Evolutionary conservation across 139 green algal species (phyloP), one percentile per base, ranked within the genome.

Genomic region (Chlamydomonas urium): DNA sequence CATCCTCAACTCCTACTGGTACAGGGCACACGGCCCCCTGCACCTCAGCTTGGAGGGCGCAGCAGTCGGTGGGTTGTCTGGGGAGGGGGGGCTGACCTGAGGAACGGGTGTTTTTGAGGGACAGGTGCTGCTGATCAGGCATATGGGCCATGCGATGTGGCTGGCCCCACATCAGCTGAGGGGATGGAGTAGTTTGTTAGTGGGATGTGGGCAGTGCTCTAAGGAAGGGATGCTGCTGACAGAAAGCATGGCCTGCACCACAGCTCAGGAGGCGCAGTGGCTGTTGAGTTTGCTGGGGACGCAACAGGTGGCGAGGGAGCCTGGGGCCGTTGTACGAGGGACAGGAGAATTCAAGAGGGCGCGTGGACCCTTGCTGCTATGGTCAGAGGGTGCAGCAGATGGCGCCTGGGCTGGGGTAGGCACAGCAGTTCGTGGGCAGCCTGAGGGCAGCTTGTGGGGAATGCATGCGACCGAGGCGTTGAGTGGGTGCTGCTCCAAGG

Each of bases 1-100:
- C 33, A 97, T 97, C 36, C n/a, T 74, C 0, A 84, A 84, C 4
- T 89, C 88, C 3, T 96, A 86, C 65, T 88, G 79, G 79, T 67
- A 67, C 29, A 14, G 60, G 5, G 31, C 60, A 8, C 60, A 67
- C 33, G 60, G 60, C 42, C 60, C 60, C 4, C 60, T 67, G 17
- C 60, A 67, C 29, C 33, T 67, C 19, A 47, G 32, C 5, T 4
- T 67, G 38, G 32, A 67, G 33, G 60, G 60, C 14, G 24, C 53
- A 63, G 53, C 17, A 34, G 42, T 8, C 10, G 14, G 14, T 50
- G 14, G 42, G 14, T 8, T 8, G 42, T 50, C 42, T 8, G 14
- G 42, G 42, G 42, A 24, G 42, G 10, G 14, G 42, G 42, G 8
- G 42, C 10, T n/a, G 42, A 50, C 10, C 14, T 24, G 42, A 50